These are phyloP conservation scores for Debaryomyces sp. DNA, from an alignment of 1,139 yeast genomes.

Conservation along the genomic window DNA sequence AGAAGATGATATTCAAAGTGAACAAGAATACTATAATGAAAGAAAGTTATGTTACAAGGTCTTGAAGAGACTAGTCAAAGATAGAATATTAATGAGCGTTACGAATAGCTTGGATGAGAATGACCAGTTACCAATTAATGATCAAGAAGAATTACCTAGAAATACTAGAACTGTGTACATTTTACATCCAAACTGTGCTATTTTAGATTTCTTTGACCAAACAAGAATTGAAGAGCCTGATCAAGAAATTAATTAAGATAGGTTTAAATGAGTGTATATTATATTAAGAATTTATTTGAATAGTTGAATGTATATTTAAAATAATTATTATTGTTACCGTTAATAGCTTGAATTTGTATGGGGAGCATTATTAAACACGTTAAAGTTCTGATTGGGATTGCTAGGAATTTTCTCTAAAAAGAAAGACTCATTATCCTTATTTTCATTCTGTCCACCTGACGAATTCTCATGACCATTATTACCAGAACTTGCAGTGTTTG, in stretches of 20 bases:
- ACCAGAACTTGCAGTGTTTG: conserved; percentile 8
- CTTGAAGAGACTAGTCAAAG: conserved; percentile 80
- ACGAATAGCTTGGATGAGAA: conserved; percentile 55
- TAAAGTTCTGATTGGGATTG: conserved; percentile 3
- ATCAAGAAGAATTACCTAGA: conserved; percentile 23
- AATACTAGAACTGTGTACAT: conserved; percentile 54
- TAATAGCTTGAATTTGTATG: conserved; percentile 3
- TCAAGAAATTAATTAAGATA: conserved; percentile 10
- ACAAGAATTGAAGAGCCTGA: conserved; percentile 25
- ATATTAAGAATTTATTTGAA: neutral
- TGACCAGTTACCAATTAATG: conserved; percentile 30
- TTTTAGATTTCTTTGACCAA: conserved; percentile 59
- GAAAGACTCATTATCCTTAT: conserved; percentile 4
- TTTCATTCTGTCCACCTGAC: neutral
- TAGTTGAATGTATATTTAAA: neutral
- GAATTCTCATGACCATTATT: neutral
- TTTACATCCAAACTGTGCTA: conserved; percentile 88
- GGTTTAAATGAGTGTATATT: conserved; percentile 1
- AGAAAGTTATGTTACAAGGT: conserved; percentile 77
- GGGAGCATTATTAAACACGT: conserved; percentile 3
- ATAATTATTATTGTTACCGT: neutral
- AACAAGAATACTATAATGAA: conserved; percentile 72
- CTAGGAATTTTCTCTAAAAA: conserved; percentile 4
- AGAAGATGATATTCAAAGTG: conserved; percentile 72
- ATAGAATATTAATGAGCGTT: conserved; percentile 81